These are phyloP conservation scores for Neonothopanus nambi DNA, from an alignment of 1,284 basidiomycete genomes.

Conservation along the genomic window DNA sequence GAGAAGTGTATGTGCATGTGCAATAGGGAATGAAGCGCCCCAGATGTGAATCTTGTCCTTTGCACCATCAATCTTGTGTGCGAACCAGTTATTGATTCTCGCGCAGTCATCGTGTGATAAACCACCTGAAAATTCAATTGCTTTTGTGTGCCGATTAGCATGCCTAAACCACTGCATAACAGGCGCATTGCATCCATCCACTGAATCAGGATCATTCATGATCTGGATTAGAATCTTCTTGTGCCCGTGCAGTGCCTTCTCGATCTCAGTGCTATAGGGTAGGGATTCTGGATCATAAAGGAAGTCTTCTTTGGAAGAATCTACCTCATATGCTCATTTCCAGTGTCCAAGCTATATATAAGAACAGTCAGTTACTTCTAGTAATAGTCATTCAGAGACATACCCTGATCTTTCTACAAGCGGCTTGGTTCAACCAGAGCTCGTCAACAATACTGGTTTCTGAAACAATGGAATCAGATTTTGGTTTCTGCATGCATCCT, in stretches of 20 bases:
- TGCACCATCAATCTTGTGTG: too few relatives aligned
- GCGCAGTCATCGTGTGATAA: neutral
- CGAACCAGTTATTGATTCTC: too few relatives aligned
- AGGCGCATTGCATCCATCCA: neutral
- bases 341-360: neutral
- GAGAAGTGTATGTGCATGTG: neutral
- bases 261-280: neutral
- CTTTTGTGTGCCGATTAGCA: neutral
- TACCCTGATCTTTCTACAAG: conserved; percentile 2
- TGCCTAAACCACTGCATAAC: neutral
- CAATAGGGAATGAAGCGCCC: too few relatives aligned
- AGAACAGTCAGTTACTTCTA: neutral
- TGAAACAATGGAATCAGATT: too few relatives aligned
- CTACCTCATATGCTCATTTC: neutral
- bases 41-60: too few relatives aligned
- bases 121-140: neutral
- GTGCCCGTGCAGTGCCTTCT: neutral
- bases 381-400: neutral
- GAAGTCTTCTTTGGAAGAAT: neutral
- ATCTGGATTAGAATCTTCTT: too few relatives aligned
- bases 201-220: neutral
- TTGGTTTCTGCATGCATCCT: too few relatives aligned
- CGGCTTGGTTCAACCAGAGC: conserved; percentile 11
- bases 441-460: neutral
- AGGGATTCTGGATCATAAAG: neutral